These are phyloP conservation scores for Wickerhamomyces hampshirensis DNA, from an alignment of 805 yeast genomes.

Conservation along the genomic window DNA sequence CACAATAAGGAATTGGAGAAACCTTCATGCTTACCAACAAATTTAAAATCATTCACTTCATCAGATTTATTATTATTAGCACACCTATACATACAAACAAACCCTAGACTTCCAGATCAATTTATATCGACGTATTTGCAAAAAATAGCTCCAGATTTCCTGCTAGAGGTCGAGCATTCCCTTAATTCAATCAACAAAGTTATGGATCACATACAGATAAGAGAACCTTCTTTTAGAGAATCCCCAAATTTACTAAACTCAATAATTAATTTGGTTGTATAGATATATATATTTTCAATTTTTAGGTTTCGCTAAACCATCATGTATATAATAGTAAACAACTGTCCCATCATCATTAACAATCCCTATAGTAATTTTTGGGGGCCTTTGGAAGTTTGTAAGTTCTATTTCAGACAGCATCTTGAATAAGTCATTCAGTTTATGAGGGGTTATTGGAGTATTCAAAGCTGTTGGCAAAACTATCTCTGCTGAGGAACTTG, in stretches of 20 bases:
- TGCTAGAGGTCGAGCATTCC: conserved; percentile 11
- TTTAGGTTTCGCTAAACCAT: conserved; percentile 62
- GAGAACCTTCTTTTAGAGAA: conserved; percentile 19
- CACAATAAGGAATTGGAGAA: too few species aligned
- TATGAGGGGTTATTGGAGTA: conserved; percentile 33
- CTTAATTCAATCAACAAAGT: conserved; percentile 9
- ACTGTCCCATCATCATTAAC: conserved; percentile 64
- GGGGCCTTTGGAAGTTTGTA: conserved; percentile 35
- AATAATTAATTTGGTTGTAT: conserved; percentile 9
- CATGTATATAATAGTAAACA: conserved; percentile 63
- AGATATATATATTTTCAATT: conserved; percentile 29
- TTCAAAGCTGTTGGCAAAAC: too few species aligned
- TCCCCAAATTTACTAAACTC: conserved; percentile 22
- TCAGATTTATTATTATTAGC: conserved; percentile 34
- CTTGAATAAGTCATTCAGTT: conserved; percentile 37
- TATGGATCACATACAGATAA: conserved; percentile 10
- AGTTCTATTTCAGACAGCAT: conserved; percentile 14
- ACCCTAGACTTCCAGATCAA: conserved; percentile 33
- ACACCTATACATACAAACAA: conserved; percentile 30
- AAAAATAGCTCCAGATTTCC: conserved; percentile 23
- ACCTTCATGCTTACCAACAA: too few species aligned
- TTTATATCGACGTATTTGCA: conserved; percentile 30
- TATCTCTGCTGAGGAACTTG: too few species aligned
- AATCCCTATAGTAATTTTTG: conserved; percentile 48
- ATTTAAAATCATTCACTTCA: conserved; percentile 22